A percentile compares a stretch with the other conserved stretches of the same genome.
Conservation (phyloP, 371 early-diverging fungal species). For the Circinella umbellata region DNA sequence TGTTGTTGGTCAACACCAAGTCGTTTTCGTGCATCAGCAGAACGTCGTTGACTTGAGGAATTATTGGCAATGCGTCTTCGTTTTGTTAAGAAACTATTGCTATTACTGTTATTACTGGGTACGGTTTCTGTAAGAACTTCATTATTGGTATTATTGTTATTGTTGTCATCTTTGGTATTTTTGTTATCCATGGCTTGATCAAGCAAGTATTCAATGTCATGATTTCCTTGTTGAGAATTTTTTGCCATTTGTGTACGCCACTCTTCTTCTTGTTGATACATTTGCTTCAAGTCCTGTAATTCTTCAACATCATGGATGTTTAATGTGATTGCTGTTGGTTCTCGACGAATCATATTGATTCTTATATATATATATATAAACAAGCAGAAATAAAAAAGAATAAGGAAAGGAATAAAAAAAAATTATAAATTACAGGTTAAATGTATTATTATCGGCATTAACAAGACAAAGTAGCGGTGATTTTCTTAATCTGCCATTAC, state of each 20-base stretch:
- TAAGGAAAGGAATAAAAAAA: not conserved
- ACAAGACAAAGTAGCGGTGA: too few relatives aligned
- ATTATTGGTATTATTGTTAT: not conserved
- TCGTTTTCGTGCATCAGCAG: not conserved
- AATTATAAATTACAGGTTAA: too few relatives aligned
- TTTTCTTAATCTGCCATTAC: too few relatives aligned
- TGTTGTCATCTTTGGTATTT: not conserved
- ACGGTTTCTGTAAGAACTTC: not conserved
- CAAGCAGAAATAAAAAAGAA: not conserved
- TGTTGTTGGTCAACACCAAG: not conserved
- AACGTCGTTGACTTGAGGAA: not conserved
- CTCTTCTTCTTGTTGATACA: constrained; percentile 15
- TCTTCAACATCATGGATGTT: constrained; percentile 17
- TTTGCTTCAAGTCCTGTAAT: constrained; percentile 13
- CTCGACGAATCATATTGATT: constrained; percentile 18
- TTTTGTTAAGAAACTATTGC: not conserved
- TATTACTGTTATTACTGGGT: not conserved
- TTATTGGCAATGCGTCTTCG: constrained; percentile 1
- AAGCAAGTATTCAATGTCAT: not conserved
- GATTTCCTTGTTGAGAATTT: not conserved
- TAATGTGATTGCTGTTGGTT: constrained; percentile 18
- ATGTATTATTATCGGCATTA: too few relatives aligned
- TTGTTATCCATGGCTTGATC: not conserved
- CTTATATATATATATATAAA: not conserved
- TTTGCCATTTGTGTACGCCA: constrained; percentile 3